Conservation (phyloP, 169 alveolate species). For the Plasmodium adleri region DNA sequence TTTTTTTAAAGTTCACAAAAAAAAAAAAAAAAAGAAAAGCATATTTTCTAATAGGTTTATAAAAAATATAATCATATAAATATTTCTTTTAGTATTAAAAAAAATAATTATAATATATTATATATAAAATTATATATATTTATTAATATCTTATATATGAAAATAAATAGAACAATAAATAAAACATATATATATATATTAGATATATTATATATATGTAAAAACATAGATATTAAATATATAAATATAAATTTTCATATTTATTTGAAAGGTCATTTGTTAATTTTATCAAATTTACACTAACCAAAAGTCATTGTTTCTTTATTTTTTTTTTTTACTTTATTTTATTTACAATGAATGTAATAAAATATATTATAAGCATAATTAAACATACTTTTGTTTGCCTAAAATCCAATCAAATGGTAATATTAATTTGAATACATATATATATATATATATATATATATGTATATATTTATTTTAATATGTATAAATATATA, state of each 20-base stretch:
- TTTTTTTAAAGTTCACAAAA: too few relatives aligned
- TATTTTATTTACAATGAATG: constrained; percentile 21
- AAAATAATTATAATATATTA: too few relatives aligned
- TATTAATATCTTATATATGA: too few relatives aligned
- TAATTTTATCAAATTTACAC: neutral
- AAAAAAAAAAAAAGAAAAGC: too few relatives aligned
- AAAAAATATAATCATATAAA: too few relatives aligned
- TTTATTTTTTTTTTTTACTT: constrained; percentile 4
- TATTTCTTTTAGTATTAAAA: too few relatives aligned
- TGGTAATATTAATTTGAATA: constrained; percentile 24
- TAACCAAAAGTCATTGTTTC: neutral
- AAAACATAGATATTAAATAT: neutral
- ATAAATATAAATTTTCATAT: constrained; percentile 1
- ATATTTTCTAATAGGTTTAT: too few relatives aligned
- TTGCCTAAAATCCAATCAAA: constrained; percentile 52
- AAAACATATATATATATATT: too few relatives aligned
- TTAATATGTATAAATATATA: neutral
- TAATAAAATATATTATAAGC: constrained; percentile 3
- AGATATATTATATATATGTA: neutral
- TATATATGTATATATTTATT: neutral
- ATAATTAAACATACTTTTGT: constrained; percentile 8
- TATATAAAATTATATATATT: too few relatives aligned
- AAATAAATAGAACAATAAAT: too few relatives aligned
- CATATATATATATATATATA: neutral
- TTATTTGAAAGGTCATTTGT: neutral